Evolutionary conservation across 768 basidiomycete genomes (phyloP).

Genomic region (Trametes meyenii): DNA sequence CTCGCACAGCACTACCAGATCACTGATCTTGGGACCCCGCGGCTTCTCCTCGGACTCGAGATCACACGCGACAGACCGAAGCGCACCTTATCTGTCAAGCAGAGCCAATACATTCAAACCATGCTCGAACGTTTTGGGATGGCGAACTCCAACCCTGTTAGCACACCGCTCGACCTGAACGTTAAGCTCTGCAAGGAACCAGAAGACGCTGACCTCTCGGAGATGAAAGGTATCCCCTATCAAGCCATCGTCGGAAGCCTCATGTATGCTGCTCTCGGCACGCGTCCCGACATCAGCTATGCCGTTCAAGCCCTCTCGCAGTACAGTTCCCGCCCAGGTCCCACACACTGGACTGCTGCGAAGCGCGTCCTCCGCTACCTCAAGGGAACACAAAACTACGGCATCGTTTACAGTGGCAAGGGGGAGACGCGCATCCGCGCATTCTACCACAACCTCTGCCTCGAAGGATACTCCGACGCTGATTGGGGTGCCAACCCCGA

Average conservation of each 20-base stretch:
- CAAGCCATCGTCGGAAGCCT: constrained; percentile 31
- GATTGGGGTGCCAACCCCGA: constrained; percentile 37
- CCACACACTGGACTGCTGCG: constrained; percentile 34
- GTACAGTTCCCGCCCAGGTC: constrained; percentile 24
- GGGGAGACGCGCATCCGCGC: background rate
- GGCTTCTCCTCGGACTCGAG: constrained; percentile 37
- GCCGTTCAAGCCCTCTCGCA: constrained; percentile 29
- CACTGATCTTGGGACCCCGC: constrained; percentile 1
- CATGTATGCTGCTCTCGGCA: constrained; percentile 35
- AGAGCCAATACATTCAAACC: constrained; percentile 23
- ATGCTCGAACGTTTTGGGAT: constrained; percentile 25
- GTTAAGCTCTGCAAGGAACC: constrained; percentile 2
- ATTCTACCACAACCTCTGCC: constrained; percentile 2
- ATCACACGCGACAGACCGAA: constrained; percentile 30
- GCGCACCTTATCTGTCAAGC: constrained; percentile 35
- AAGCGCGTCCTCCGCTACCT: constrained; percentile 37
- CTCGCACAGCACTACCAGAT: background rate
- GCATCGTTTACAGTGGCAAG: constrained; percentile 6
- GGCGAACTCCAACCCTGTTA: constrained; percentile 2
- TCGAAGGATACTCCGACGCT: constrained; percentile 33
- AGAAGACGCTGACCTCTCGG: background rate
- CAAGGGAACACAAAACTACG: constrained; percentile 30
- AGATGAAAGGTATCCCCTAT: constrained; percentile 30
- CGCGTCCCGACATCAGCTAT: too few species aligned
- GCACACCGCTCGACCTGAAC: constrained; percentile 22